Conservation (phyloP, 75 land plant genomes). For the Sequoia sempervirens region DNA sequence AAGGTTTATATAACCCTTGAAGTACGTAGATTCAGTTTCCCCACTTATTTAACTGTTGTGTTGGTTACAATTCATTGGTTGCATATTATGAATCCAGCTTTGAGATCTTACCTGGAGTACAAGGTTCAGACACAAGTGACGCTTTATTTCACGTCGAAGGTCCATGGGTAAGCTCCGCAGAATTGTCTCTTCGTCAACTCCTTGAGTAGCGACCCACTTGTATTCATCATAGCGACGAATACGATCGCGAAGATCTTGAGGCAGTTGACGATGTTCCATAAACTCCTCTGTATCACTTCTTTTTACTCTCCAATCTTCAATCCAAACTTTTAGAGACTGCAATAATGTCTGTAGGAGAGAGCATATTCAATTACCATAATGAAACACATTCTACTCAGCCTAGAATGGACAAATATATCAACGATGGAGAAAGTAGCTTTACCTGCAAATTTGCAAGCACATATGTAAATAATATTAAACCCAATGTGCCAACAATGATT, state of each 20-base stretch:
- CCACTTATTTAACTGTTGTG: too few species aligned
- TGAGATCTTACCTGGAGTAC: slow-evolving; percentile 51
- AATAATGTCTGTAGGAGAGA: slow-evolving; percentile 39
- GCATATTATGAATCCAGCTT: not conserved
- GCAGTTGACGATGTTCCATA: slow-evolving; percentile 70
- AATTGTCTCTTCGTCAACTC: slow-evolving; percentile 77
- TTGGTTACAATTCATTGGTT: too few species aligned
- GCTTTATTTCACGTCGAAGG: slow-evolving; percentile 77
- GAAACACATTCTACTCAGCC: not conserved
- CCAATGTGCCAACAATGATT: slow-evolving; percentile 63
- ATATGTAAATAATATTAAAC: slow-evolving; percentile 88
- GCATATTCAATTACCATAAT: not conserved
- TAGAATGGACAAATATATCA: not conserved
- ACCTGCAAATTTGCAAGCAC: slow-evolving; percentile 99
- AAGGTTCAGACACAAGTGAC: slow-evolving; percentile 80
- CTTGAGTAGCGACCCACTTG: slow-evolving; percentile 76
- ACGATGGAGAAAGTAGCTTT: not conserved
- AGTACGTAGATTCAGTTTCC: too few species aligned
- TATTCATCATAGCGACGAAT: slow-evolving; percentile 60
- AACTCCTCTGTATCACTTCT: slow-evolving; percentile 61
- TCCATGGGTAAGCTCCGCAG: slow-evolving; percentile 58
- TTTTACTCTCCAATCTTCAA: slow-evolving; percentile 61
- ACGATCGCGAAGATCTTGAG: slow-evolving; percentile 39
- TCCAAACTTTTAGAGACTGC: slow-evolving; percentile 51
- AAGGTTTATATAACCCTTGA: too few species aligned